phyloP scores from a whole-genome alignment of 2,329 filamentous ascomycete genomes.

The Diplodia mutila region DNA sequence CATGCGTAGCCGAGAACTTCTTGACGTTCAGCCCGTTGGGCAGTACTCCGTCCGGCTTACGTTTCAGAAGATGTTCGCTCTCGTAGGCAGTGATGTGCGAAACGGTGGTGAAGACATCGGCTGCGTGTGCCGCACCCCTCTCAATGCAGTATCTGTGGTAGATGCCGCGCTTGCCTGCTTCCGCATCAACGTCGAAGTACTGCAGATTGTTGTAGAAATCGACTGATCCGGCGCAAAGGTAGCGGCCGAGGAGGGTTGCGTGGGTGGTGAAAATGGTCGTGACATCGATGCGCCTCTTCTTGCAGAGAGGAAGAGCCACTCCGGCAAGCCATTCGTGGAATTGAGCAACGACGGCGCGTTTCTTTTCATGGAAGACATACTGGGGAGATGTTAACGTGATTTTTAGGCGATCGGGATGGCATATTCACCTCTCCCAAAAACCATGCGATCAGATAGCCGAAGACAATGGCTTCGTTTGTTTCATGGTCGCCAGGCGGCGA shows the following conservation, averaged over 20 bases:
- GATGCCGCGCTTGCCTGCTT: slow-evolving; percentile 96
- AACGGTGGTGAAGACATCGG: slow-evolving; percentile 97
- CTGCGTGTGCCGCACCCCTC: slow-evolving; percentile 85
- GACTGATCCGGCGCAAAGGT: slow-evolving; percentile 94
- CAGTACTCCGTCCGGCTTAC: slow-evolving; percentile 93
- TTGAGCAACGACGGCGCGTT: slow-evolving; percentile 90
- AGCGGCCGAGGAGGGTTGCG: slow-evolving; percentile 90
- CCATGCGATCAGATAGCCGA: slow-evolving; percentile 97
- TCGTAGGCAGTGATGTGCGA: slow-evolving; percentile 99
- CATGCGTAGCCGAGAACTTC: slow-evolving; percentile 97
- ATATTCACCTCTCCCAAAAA: slow-evolving; percentile 85
- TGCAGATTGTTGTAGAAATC: slow-evolving; percentile 99
- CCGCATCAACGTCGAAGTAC: slow-evolving; percentile 92
- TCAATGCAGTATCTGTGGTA: slow-evolving; percentile 99
- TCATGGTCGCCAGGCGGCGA: slow-evolving; percentile 88
- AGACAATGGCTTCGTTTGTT: slow-evolving; percentile 96
- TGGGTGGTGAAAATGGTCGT: slow-evolving; percentile 99
- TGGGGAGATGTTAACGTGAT: slow-evolving; percentile 45
- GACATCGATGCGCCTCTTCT: slow-evolving; percentile 92
- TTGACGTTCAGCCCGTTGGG: slow-evolving; percentile 98
- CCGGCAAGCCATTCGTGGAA: slow-evolving; percentile 99
- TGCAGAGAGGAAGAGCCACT: slow-evolving; percentile 87
- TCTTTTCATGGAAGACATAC: slow-evolving; percentile 93
- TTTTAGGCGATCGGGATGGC: slow-evolving; percentile 31
- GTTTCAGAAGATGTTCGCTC: slow-evolving; percentile 94